phyloP scores from a whole-genome alignment of 768 basidiomycete genomes.

The Suillus lakei region DNA sequence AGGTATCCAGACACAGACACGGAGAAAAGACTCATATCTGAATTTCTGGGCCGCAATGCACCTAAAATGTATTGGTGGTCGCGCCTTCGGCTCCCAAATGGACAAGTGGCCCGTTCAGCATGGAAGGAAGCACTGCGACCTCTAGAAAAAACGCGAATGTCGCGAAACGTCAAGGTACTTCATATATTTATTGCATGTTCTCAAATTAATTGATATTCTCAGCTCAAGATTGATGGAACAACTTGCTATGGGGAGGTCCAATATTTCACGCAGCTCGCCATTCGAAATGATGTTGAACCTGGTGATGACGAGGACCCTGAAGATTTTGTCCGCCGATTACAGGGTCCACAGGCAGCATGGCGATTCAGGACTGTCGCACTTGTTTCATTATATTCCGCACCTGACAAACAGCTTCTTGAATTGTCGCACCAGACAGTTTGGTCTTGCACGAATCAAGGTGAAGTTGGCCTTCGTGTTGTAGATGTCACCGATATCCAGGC shows the following conservation, averaged over 20 bases:
- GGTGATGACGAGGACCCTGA: not conserved
- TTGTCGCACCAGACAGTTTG: constrained; percentile 24
- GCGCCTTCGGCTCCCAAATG: constrained; percentile 40
- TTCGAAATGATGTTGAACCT: not conserved
- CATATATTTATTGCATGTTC: not conserved
- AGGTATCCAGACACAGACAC: constrained; percentile 3
- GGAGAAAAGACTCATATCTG: constrained; percentile 5
- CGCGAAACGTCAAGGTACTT: constrained; percentile 41
- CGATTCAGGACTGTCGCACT: constrained; percentile 20
- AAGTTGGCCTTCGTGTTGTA: constrained; percentile 20
- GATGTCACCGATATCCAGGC: constrained; percentile 20
- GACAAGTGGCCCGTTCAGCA: constrained; percentile 38
- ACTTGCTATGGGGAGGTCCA: constrained; percentile 18
- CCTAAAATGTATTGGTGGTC: constrained; percentile 31
- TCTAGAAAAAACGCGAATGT: constrained; percentile 26
- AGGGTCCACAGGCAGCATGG: too few species aligned
- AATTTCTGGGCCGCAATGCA: too few species aligned
- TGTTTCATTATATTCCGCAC: constrained; percentile 25
- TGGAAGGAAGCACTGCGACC: constrained; percentile 33
- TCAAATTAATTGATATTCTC: constrained; percentile 6
- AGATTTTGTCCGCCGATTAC: too few species aligned
- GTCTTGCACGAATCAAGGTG: constrained; percentile 22
- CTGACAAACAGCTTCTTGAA: constrained; percentile 19
- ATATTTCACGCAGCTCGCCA: constrained; percentile 15
- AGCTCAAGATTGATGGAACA: not conserved